Conservation (phyloP, 148 eudicot species). For the Camellia sinensis region DNA sequence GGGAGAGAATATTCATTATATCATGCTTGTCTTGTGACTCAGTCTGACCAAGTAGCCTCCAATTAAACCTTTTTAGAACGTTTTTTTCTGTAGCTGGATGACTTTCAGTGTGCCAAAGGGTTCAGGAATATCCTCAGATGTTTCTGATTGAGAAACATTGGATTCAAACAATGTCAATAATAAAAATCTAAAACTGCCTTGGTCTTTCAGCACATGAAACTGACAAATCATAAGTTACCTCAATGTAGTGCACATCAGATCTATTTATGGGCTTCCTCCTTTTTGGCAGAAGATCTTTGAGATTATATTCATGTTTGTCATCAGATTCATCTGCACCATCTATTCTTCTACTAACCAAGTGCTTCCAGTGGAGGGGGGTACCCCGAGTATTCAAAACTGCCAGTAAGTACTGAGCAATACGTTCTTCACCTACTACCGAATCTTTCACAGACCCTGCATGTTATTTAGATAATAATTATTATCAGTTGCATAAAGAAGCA, state of each 20-base stretch:
- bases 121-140: not conserved
- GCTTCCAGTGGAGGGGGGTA: conserved; percentile 86
- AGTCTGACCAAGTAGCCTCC: not conserved
- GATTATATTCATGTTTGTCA: conserved; percentile 44
- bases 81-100: not conserved
- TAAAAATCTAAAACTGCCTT: no score
- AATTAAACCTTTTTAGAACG: not conserved
- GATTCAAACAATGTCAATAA: no score
- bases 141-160: no score
- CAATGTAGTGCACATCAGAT: conserved; percentile 59
- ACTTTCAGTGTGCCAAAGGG: not conserved
- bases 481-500: conserved; percentile 4
- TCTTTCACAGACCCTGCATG: conserved; percentile 89
- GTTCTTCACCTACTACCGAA: conserved; percentile 97
- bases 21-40: not conserved
- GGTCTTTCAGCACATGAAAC: not conserved
- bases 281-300: conserved; percentile 65
- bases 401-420: conserved; percentile 81
- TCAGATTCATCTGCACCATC: conserved; percentile 31
- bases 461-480: conserved; percentile 10
- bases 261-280: conserved; percentile 55
- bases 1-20: no score
- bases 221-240: conserved; percentile 43
- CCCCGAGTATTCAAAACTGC: conserved; percentile 80
- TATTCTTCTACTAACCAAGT: conserved; percentile 29